Conservation (phyloP, 2,329 filamentous ascomycete species). For the Akanthomyces muscarius region DNA sequence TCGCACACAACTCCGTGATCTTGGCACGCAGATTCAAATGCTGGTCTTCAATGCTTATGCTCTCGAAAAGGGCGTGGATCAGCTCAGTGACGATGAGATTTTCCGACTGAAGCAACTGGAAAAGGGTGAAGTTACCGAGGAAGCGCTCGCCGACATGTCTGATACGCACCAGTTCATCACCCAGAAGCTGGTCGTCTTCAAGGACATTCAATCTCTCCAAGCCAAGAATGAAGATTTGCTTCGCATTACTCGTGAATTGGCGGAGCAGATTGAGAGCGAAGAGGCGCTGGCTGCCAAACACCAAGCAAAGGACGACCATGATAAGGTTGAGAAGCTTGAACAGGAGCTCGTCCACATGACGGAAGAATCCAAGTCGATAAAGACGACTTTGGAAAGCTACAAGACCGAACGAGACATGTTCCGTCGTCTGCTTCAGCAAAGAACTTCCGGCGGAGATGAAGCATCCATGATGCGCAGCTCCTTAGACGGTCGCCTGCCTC, state of each 20-base stretch:
- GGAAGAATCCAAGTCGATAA: constrained; percentile 79
- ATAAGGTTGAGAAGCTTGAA: constrained; percentile 69
- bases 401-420: constrained; percentile 97
- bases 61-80: constrained; percentile 71
- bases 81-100: constrained; percentile 67
- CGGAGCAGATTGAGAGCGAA: constrained; percentile 85
- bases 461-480: constrained; percentile 69
- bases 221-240: constrained; percentile 83
- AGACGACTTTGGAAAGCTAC: constrained; percentile 84
- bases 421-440: constrained; percentile 83
- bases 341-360: constrained; percentile 70
- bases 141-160: constrained; percentile 68
- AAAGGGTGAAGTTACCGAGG: constrained; percentile 68
- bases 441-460: constrained; percentile 57
- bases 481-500: constrained; percentile 55
- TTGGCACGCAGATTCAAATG: constrained; percentile 86
- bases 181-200: constrained; percentile 84
- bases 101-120: constrained; percentile 74
- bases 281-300: constrained; percentile 68
- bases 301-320: constrained; percentile 59
- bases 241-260: constrained; percentile 76
- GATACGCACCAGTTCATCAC: constrained; percentile 88
- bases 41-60: constrained; percentile 83
- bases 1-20: constrained; percentile 80
- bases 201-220: constrained; percentile 77